phyloP scores from a whole-genome alignment of 139 green algal genomes.

The Chlamydomonas schloesseri region DNA sequence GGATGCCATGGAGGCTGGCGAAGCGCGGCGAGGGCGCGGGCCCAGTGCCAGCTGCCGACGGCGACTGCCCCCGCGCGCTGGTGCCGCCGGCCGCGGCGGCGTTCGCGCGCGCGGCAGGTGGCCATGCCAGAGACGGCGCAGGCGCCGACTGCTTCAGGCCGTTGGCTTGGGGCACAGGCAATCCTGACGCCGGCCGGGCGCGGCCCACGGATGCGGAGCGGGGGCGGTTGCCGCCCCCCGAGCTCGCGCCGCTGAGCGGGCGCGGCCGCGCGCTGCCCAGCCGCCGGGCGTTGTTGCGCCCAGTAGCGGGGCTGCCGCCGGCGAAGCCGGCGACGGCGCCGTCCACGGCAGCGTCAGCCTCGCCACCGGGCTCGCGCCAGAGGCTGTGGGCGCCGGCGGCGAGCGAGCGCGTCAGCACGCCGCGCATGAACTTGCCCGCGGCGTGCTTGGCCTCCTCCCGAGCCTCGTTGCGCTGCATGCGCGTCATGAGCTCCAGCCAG shows the following conservation, averaged over 20 bases:
- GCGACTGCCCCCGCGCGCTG: neutral
- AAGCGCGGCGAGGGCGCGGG: conserved; percentile 4
- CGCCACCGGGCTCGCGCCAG: conserved; percentile 19
- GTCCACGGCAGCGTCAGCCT: neutral
- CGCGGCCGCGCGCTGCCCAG: conserved; percentile 21
- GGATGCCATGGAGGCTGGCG: conserved; percentile 25
- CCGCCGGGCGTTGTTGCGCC: neutral
- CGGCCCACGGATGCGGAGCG: conserved; percentile 14
- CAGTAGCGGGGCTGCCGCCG: neutral
- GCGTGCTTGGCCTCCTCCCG: neutral
- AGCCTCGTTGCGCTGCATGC: neutral
- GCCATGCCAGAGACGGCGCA: conserved; percentile 2
- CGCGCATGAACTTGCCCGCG: conserved; percentile 52
- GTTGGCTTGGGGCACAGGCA: neutral
- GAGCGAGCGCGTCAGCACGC: conserved; percentile 45
- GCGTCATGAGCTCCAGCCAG: conserved; percentile 26
- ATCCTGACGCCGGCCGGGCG: neutral
- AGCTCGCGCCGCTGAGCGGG: neutral
- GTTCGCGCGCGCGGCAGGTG: neutral
- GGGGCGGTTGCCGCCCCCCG: neutral
- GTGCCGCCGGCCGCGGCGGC: neutral
- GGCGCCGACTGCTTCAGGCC: neutral
- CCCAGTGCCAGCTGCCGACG: neutral
- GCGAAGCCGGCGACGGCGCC: too few species aligned
- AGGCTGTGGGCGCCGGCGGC: conserved; percentile 53